Percentiles rank a stretch among this genome's conserved stretches.
Conservation (phyloP, 495 filamentous ascomycete species). For the Penicillium manginii region DNA sequence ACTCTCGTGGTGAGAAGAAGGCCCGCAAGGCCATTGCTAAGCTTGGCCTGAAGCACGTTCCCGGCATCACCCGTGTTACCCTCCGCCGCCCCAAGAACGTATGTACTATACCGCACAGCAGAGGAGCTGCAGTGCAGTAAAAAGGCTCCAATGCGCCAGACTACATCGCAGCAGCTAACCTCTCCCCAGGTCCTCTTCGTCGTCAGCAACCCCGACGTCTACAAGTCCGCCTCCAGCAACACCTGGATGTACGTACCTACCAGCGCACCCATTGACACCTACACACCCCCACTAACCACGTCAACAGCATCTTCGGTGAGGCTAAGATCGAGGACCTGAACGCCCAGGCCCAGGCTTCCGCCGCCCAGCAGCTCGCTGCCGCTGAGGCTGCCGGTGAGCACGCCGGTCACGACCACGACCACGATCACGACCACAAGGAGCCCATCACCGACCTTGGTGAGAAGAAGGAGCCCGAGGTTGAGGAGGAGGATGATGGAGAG, state of each 20-base stretch:
- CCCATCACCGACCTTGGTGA: conserved; percentile 63
- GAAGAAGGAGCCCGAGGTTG: conserved; percentile 83
- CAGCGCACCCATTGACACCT: not conserved
- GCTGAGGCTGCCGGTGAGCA: conserved; percentile 79
- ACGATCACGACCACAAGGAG: conserved; percentile 77
- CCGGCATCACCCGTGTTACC: conserved; percentile 97
- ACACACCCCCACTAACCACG: not conserved
- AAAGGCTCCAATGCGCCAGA: too few relatives aligned
- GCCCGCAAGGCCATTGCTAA: conserved; percentile 98
- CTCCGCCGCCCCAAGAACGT: conserved; percentile 98
- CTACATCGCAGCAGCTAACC: not conserved
- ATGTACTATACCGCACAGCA: conserved; percentile 23
- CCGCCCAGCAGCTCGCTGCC: conserved; percentile 86
- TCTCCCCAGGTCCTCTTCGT: conserved; percentile 88
- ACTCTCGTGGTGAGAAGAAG: conserved; percentile 99
- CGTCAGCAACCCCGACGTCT: conserved; percentile 98
- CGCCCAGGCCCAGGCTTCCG: conserved; percentile 92
- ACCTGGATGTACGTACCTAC: conserved; percentile 88
- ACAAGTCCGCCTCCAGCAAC: conserved; percentile 97
- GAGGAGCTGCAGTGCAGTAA: not conserved
- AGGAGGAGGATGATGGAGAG: conserved; percentile 93
- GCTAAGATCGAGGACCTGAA: conserved; percentile 99
- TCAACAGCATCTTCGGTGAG: conserved; percentile 92
- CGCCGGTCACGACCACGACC: conserved; percentile 72
- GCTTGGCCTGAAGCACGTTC: conserved; percentile 93